phyloP scores from a whole-genome alignment of 169 alveolate species.

The Plasmodium gonderi region DNA sequence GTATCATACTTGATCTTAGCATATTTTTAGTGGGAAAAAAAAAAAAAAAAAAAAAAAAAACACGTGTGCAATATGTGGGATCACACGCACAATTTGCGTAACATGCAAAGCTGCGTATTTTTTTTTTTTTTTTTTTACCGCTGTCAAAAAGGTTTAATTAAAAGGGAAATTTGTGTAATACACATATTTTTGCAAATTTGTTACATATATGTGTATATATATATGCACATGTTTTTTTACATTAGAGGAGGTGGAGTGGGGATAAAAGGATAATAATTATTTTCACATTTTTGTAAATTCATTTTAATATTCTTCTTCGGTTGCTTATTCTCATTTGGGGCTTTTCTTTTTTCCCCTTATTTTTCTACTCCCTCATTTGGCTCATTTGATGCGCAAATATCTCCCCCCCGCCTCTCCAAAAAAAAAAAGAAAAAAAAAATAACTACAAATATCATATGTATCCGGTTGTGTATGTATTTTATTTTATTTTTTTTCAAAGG shows the following conservation, averaged over 20 bases:
- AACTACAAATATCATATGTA: no score
- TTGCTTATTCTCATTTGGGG: no score
- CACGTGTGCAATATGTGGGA: background rate
- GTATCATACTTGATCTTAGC: background rate
- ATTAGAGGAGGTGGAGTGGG: background rate
- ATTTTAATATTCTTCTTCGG: no score
- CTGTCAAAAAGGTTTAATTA: no score
- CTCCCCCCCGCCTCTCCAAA: no score
- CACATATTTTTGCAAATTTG: background rate
- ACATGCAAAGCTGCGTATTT: background rate
- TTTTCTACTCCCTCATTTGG: background rate
- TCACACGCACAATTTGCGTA: background rate
- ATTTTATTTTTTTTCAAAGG: no score
- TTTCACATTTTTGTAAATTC: background rate
- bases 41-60: conserved; percentile 2
- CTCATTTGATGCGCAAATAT: no score
- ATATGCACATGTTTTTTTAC: background rate
- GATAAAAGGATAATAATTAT: background rate
- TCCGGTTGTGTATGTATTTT: no score
- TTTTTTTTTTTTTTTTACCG: no score
- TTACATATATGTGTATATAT: background rate
- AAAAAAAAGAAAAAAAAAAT: no score
- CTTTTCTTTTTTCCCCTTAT: background rate
- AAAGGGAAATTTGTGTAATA: no score
- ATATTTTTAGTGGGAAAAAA: background rate